Conservation (phyloP, 331 rosid genomes). For the Acacia concinna region DNA sequence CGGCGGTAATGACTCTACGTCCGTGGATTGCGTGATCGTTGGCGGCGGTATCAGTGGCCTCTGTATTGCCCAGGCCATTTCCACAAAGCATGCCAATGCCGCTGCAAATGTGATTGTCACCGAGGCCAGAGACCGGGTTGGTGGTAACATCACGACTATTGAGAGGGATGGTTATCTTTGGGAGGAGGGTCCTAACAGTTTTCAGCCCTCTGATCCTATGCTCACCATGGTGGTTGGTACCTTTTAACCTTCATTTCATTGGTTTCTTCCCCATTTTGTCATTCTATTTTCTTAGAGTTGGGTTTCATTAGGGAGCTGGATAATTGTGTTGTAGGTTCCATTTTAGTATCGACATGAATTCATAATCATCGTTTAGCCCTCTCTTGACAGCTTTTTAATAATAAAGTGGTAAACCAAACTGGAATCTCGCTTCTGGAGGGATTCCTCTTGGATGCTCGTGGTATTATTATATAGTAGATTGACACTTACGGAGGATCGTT, state of each 20-base stretch:
- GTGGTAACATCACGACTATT: slow-evolving; percentile 81
- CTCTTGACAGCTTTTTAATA: background rate
- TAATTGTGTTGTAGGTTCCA: background rate
- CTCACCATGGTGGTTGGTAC: slow-evolving; percentile 82
- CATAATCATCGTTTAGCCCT: background rate
- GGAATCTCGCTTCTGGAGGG: background rate
- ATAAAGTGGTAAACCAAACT: background rate
- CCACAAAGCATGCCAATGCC: slow-evolving; percentile 60
- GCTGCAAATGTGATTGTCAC: slow-evolving; percentile 65
- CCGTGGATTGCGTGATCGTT: slow-evolving; percentile 67
- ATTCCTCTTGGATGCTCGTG: background rate
- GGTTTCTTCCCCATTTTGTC: background rate
- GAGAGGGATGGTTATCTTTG: slow-evolving; percentile 82
- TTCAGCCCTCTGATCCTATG: slow-evolving; percentile 94
- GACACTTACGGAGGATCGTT: background rate
- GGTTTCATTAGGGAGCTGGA: background rate
- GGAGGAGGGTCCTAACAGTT: slow-evolving; percentile 98
- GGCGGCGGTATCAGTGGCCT: slow-evolving; percentile 93
- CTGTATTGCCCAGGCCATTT: slow-evolving; percentile 88
- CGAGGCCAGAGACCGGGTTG: slow-evolving; percentile 76
- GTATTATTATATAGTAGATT: background rate
- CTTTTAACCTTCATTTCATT: background rate
- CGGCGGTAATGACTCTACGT: slow-evolving; percentile 2
- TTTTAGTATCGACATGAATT: background rate
- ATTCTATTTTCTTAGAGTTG: background rate